Percentiles rank a stretch among this genome's conserved stretches.
Evolutionary conservation across 306 rosid species (phyloP).

Genomic region (Malus orientalis): DNA sequence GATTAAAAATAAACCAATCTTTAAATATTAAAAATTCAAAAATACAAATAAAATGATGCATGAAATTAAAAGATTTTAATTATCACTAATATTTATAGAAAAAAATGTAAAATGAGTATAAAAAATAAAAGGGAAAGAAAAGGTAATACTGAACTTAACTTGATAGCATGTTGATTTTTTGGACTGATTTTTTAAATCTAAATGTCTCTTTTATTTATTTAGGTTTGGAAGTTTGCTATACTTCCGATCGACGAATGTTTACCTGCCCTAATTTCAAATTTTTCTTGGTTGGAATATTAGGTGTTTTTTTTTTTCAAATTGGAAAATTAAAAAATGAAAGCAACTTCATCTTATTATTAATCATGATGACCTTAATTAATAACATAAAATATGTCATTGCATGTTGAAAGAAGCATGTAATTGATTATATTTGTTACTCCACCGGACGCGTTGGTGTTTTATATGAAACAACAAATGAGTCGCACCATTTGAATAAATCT

Average conservation of each 20-base stretch:
- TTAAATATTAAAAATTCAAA: too few relatives aligned
- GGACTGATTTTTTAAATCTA: background rate
- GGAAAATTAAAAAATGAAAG: background rate
- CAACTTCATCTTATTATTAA: background rate
- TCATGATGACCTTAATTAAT: background rate
- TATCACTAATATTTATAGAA: too few relatives aligned
- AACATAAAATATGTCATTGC: background rate
- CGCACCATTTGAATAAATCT: background rate
- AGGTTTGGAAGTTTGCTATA: background rate
- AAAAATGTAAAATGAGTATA: too few relatives aligned
- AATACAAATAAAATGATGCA: background rate
- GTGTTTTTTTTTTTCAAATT: background rate
- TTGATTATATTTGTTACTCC: background rate
- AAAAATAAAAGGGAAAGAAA: too few relatives aligned
- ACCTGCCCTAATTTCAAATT: background rate
- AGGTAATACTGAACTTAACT: background rate
- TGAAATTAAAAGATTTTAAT: too few relatives aligned
- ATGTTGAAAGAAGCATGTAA: background rate
- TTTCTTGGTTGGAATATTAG: too few relatives aligned
- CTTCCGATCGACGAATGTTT: background rate
- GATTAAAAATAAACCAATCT: too few relatives aligned
- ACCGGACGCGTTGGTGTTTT: background rate
- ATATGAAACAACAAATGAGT: background rate
- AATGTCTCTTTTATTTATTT: too few relatives aligned
- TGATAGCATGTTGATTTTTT: background rate